A percentile compares a stretch with the other conserved stretches of the same genome.
Evolutionary conservation across 129 eudicot genomes (phyloP).

Genomic region (Lactuca sativa): DNA sequence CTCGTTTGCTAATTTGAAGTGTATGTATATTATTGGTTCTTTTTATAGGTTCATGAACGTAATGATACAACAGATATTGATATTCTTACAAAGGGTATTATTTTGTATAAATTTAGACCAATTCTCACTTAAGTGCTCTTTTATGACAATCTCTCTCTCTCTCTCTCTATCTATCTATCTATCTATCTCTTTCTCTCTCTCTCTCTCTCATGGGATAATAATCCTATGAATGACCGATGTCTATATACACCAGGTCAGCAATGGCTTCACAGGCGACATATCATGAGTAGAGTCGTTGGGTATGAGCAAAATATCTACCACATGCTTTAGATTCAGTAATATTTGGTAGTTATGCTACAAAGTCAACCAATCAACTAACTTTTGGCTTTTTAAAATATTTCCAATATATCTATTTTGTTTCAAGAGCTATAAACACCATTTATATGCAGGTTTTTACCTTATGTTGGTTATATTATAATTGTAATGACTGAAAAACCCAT

Average conservation of each 20-base stretch:
- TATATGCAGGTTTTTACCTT: conserved; percentile 79
- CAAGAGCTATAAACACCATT: conserved; percentile 4
- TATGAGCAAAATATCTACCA: conserved; percentile 40
- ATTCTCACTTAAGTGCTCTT: conserved; percentile 5
- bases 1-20: neutral
- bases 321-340: neutral
- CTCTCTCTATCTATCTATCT: too few relatives aligned
- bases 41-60: conserved; percentile 66
- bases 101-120: neutral
- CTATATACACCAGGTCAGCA: conserved; percentile 77
- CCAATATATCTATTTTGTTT: conserved; percentile 47
- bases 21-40: neutral
- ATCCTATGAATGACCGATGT: conserved; percentile 53
- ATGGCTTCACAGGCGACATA: conserved; percentile 69
- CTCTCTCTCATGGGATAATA: conserved; percentile 53
- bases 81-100: conserved; percentile 82
- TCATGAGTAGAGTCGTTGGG: conserved; percentile 93
- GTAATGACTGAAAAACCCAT: conserved; percentile 74
- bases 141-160: conserved; percentile 11
- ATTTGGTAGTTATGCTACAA: neutral
- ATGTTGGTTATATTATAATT: conserved; percentile 78
- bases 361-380: neutral
- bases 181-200: conserved; percentile 20
- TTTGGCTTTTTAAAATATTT: conserved; percentile 29
- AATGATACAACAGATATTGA: conserved; percentile 55